phyloP scores from a whole-genome alignment of 352 stramenopile genomes.

The Phytophthora syringae region DNA sequence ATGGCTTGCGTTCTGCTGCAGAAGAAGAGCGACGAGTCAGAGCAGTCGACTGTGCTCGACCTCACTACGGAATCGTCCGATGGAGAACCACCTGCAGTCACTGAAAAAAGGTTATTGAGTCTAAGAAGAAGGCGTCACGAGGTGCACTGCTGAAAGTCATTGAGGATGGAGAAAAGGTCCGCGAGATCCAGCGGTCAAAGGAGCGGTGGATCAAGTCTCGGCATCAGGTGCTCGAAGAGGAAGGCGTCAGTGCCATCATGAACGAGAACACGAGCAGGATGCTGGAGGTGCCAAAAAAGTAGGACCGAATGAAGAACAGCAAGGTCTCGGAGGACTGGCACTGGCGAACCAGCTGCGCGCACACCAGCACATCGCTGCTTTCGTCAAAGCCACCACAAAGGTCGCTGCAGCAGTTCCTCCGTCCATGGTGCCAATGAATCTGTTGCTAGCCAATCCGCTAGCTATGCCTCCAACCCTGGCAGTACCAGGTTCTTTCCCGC shows the following conservation, averaged over 20 bases:
- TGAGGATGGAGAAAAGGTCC: slow-evolving; percentile 57
- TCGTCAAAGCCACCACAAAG: slow-evolving; percentile 29
- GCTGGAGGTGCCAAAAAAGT: slow-evolving; percentile 31
- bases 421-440: slow-evolving; percentile 16
- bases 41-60: slow-evolving; percentile 16
- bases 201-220: slow-evolving; percentile 68
- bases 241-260: slow-evolving; percentile 62
- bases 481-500: slow-evolving; percentile 18
- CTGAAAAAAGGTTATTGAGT: neutral
- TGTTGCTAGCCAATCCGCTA: slow-evolving; percentile 31
- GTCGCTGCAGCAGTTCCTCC: neutral
- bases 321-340: slow-evolving; percentile 30
- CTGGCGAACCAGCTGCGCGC: slow-evolving; percentile 38
- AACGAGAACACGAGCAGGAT: slow-evolving; percentile 45
- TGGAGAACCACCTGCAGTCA: neutral
- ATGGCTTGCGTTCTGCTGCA: neutral
- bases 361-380: slow-evolving; percentile 39
- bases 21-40: slow-evolving; percentile 12
- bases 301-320: slow-evolving; percentile 19
- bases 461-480: slow-evolving; percentile 13
- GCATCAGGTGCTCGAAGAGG: slow-evolving; percentile 63
- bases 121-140: slow-evolving; percentile 13
- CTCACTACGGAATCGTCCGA: slow-evolving; percentile 15
- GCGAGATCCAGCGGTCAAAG: slow-evolving; percentile 61
- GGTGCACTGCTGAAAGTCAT: slow-evolving; percentile 58